Evolutionary conservation across 2,329 filamentous ascomycete species (phyloP), one percentile per base, ranked within the genome.

Genomic region (Rhynchosporium graminicola): DNA sequence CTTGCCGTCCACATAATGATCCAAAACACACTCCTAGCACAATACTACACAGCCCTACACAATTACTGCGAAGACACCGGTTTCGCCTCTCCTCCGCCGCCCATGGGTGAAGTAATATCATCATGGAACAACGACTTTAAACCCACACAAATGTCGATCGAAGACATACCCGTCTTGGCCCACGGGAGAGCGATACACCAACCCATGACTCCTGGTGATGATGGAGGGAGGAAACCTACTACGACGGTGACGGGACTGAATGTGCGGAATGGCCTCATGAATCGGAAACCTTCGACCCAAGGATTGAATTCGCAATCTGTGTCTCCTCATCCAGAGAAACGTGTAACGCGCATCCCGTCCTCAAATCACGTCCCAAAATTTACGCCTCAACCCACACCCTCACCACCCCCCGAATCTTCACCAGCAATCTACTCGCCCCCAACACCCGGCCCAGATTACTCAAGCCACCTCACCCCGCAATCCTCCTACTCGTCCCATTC

Each of bases 1-100:
- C 80, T 93, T 10, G 82, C 83, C 46, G 82, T 83, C 42, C 88
- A 93, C 71, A 85, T 94, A 50, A 81, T 89, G 72, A 86, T 92
- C 33, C 91, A 94, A 74, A 92, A 92, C 73, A 84, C 86, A 52
- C 79, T 95, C 57, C 83, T 95, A 4, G 91, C 87, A 0, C 82
- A 92, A 65, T 87, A 91, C 69, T 95, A 95, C 76, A 95, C 91
- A 0, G 81, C 86, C 4, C 78, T 94, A 6, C 87, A 92, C 73
- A 85, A 83, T 61, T 95, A 89, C 75, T 91, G 88, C 68, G 80
- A 87, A 68, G 83, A 88, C 36, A 80, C 87, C 68, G 80, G 83
- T 4, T 88, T 92, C 69, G 88, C 88, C 0, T 88, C 87, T 51
- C 88, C 90, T 1, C 82, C 90, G 10, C 88, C 90, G 2, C 83